Evolutionary conservation across 1,139 yeast genomes (phyloP), one percentile per base, ranked within the genome.

Genomic region (Scheffersomyces titani): DNA sequence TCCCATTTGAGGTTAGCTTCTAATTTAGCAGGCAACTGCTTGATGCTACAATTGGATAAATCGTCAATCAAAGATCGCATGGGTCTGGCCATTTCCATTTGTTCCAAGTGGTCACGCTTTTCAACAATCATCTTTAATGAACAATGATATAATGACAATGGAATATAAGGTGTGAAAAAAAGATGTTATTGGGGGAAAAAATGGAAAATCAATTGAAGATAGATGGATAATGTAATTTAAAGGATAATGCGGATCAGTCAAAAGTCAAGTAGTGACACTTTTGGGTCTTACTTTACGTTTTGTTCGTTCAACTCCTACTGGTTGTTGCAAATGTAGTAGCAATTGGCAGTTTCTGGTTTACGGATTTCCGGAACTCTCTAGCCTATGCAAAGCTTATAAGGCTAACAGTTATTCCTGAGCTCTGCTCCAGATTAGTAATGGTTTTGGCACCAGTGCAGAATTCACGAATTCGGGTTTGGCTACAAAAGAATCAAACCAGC

Each of bases 1-100:
- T 84, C 83, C 93, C 94, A 88, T 47, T 53, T 55, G 58, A 74
- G 62, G 58, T 80, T 72, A 16, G 61, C 63, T 6, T 58, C 57
- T 50, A 82, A 68, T 47, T 63, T 63, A 5, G 55, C 54, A 1
- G 80, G 75, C 54, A 84, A 74, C 51, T 73, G 73, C 11, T 63
- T 62, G n/a, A 65, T 60, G 2, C 74, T 69, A 55, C 77, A 69
- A 5, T 63, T 59, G 44, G 72, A 69, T 36, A 84, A 63, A 2
- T 69, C 68, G 36, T 73, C 73, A 49, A 84, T 79, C 56, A 81
- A 66, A 4, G 70, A 65, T 60, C 73, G 69, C 58, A 82, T 69
- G 50, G 82, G 73, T 55, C 62, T 60, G 11, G 74, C 75, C 71
- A 70, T 66, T 53, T 75, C 78, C 67, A 71, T 65, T 57, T 70